Base-by-base conservation (phyloP, 164 flowering plant genomes). In the Chimonanthus praecox region DNA sequence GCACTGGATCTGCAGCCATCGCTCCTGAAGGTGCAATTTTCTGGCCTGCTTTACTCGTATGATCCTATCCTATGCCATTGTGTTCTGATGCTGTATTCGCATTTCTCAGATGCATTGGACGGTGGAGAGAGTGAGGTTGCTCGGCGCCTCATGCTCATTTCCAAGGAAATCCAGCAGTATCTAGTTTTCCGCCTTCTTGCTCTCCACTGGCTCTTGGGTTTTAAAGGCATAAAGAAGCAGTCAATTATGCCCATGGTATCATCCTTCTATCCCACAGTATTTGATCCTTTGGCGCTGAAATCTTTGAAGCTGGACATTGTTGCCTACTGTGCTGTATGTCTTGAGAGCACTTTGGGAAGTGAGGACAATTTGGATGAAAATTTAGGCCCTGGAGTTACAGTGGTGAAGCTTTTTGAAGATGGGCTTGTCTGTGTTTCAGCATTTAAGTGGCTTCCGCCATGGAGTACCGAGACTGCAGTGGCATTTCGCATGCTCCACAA, bases 11-110 rank as follows among this genome's bases (percentile, higher is more conserved):
- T 95, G 83, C 99, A 95, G 86, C 80, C 87, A 1, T 92, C 99
- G 0, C 79, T 95, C 80, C 83, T 95, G 92, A 95, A 90, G 87
- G 97, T 95, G 79, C 98, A 95, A 75, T 93, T 95, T 74, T 88
- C 89, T 65, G 94, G 98, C 78, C 80, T 92, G 88, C 81, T 90
- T 75, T 88, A 89, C 82, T 90, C 97, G 43, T 90, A 78, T 81
- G 88, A 93, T 84, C 98, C 97, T 49, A 71, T 92, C 84, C 82
- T 93, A 58, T 85, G 89, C 74, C 99, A 95, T 83, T 84, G 81
- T 70, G 92, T 90, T 82, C 79, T 95, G 75, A 81, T 77, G 78
- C 81, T 95, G 89, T 87, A 89, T 82, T 76, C 82, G 65, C 81
- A 69, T 65, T 90, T 89, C 75, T 67, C 80, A 71, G 97, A 93